Conservation (phyloP, 2,329 filamentous ascomycete genomes). For the Sarocladium kiliense region DNA sequence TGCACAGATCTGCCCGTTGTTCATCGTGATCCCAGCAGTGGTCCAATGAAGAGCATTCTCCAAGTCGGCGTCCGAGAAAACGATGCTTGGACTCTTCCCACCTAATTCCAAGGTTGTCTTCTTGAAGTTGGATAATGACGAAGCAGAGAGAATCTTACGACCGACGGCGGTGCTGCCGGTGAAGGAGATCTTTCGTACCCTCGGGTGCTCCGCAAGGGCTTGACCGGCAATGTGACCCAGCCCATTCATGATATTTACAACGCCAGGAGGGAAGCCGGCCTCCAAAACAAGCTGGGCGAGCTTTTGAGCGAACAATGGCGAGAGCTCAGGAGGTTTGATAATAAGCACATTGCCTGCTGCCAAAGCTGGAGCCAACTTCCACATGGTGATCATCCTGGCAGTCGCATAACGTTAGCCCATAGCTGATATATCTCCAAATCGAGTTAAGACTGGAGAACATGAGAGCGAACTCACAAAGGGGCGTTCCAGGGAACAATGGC, state of each 20-base stretch:
- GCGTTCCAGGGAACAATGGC: constrained; percentile 72
- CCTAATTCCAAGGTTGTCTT: constrained; percentile 55
- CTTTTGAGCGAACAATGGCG: constrained; percentile 52
- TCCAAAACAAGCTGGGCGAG: constrained; percentile 42
- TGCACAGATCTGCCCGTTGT: constrained; percentile 10
- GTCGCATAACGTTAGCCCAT: not conserved
- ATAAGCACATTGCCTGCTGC: constrained; percentile 55
- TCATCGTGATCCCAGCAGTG: constrained; percentile 14
- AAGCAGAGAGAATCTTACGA: constrained; percentile 62
- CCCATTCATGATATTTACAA: constrained; percentile 66
- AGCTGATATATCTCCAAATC: too few species aligned
- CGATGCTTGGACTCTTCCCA: constrained; percentile 52
- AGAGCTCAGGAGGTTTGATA: constrained; percentile 58
- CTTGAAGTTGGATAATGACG: constrained; percentile 48
- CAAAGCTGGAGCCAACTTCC: constrained; percentile 60
- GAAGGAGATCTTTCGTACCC: constrained; percentile 67
- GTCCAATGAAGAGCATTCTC: constrained; percentile 54
- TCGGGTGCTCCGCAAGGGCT: constrained; percentile 56
- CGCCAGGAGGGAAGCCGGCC: constrained; percentile 58
- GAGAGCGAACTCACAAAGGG: constrained; percentile 37
- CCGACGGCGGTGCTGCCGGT: constrained; percentile 65
- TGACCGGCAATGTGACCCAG: constrained; percentile 59
- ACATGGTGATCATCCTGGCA: constrained; percentile 1
- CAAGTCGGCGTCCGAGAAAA: constrained; percentile 55
- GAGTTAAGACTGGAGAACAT: not conserved